phyloP scores from a whole-genome alignment of 2,329 filamentous ascomycete genomes.

The Amesomyces nigricolor region DNA sequence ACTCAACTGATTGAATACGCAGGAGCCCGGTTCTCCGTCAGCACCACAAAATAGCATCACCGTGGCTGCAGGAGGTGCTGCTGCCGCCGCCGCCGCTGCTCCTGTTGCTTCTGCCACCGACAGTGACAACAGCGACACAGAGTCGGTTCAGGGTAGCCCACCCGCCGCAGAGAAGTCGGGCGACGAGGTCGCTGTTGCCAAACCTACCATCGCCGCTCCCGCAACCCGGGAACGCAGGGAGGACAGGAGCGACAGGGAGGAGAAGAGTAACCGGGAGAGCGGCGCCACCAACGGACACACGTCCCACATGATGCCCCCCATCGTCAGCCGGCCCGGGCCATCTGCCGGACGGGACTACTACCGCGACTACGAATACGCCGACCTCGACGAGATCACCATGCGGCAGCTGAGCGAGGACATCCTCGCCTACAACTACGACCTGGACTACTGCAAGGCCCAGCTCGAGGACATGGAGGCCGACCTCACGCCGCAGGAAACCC shows the following conservation, averaged over 20 bases:
- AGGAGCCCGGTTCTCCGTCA: constrained; percentile 7
- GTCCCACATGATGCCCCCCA: neutral
- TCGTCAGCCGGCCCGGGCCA: neutral
- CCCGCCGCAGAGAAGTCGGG: neutral
- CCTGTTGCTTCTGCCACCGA: neutral
- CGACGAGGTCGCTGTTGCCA: neutral
- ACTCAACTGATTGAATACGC: neutral
- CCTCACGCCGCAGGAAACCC: constrained; percentile 38
- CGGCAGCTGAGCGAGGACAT: constrained; percentile 40
- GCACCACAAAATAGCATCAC: constrained; percentile 19
- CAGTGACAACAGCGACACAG: neutral
- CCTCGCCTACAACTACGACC: constrained; percentile 38
- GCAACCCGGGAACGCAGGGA: neutral
- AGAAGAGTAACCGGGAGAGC: neutral
- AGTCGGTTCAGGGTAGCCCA: constrained; percentile 3
- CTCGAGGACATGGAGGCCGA: constrained; percentile 27
- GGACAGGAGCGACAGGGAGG: neutral
- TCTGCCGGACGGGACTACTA: constrained; percentile 2
- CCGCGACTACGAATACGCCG: constrained; percentile 14
- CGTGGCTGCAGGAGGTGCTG: neutral
- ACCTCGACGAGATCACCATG: constrained; percentile 30
- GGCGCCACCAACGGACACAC: neutral
- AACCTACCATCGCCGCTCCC: neutral
- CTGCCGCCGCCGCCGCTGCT: neutral
- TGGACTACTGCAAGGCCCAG: constrained; percentile 37